phyloP scores from a whole-genome alignment of 257 asterid species.

The Ligustrum vulgare region DNA sequence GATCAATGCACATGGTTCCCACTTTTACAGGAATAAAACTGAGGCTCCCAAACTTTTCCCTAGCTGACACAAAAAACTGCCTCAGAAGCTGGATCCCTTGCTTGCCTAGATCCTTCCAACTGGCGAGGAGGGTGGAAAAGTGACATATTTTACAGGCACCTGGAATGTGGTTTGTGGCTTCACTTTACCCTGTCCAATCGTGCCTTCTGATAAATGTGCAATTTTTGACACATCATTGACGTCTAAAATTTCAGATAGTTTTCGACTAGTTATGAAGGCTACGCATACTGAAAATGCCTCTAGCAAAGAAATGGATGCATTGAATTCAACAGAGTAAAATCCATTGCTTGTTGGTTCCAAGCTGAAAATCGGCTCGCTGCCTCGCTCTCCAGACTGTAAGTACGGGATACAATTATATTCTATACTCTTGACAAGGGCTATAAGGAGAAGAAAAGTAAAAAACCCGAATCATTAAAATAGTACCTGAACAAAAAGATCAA shows the following conservation, averaged over 20 bases:
- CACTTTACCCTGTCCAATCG: background rate
- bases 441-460: background rate
- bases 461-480: background rate
- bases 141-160: constrained; percentile 50
- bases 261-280: constrained; percentile 54
- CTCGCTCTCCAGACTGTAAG: constrained; percentile 53
- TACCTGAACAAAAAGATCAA: constrained; percentile 71
- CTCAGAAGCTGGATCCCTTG: background rate
- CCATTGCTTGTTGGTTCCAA: constrained; percentile 64
- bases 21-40: background rate
- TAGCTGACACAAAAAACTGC: background rate
- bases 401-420: background rate
- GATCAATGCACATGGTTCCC: background rate
- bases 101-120: constrained; percentile 72
- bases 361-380: constrained; percentile 57
- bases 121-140: constrained; percentile 85
- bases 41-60: background rate
- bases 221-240: constrained; percentile 22
- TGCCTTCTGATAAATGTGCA: constrained; percentile 26
- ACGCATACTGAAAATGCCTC: constrained; percentile 86
- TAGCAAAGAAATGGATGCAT: constrained; percentile 59
- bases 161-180: constrained; percentile 24
- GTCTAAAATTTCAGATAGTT: constrained; percentile 46
- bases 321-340: constrained; percentile 58
- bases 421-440: background rate